Base-by-base conservation (phyloP, 1,139 yeast species). In the Oligophagozyma castellii region DNA sequence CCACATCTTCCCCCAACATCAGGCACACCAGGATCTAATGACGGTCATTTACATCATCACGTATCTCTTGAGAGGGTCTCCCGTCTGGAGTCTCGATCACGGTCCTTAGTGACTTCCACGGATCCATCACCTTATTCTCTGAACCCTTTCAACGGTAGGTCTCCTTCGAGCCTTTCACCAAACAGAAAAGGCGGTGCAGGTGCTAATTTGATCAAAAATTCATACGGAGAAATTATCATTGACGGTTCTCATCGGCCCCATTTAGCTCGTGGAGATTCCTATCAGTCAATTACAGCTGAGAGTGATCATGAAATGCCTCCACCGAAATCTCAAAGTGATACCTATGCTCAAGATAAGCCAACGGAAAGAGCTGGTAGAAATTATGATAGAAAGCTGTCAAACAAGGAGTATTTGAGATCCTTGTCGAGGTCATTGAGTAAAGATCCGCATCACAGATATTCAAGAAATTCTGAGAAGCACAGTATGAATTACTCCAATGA, bases 201-300 rank as follows among this genome's bases (percentile, higher is more conserved):
- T 12, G 28, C 28, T 12, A 35, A 32, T 12, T 16, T 27, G 10
- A 43, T 48, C 16, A 39, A 48, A 22, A 48, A 48, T 34, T 47
- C 52, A 2, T 43, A 44, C 27, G 54, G 54, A 16, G 50, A 48
- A 29, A 35, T 35, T 19, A 46, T 48, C 26, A 31, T 32, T 12
- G 40, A 38, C 30, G 34, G 38, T 21, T 39, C 44, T 5, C 39
- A 43, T 23, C 40, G 41, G 21, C 54, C 54, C 10, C 54, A 48
- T 36, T 29, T 48, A 23, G 53, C 53, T 2, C 38, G 46, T 18
- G 54, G 54, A 13, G 51, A 46, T 20, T 48, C 54, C 8, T 48
- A 48, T 27, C 54, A 48, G 31, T 35, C 39, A 11, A 32, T 37
- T 12, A 22, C 4, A 10, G 10, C 12, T 10, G 38, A 31, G n/a